Base-by-base conservation (phyloP, 2,329 filamentous ascomycete species). In the Talaromyces pinophilus region DNA sequence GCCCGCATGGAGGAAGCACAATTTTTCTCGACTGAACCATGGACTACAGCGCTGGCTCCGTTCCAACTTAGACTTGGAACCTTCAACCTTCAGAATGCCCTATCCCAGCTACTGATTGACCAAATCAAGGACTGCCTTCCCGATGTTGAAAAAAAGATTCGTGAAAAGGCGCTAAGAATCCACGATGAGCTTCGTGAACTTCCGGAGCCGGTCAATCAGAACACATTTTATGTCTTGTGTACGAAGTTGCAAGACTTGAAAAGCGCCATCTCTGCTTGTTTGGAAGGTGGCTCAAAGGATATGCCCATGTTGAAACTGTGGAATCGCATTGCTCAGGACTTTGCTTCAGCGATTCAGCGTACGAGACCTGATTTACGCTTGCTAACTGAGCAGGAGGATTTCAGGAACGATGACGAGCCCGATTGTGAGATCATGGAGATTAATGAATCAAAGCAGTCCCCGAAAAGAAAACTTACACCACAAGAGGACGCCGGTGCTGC, bases 171-270 rank as follows among this genome's bases (percentile, higher is more conserved):
- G 0, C 68, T 76, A 0, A 74, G 81, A 0, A 86, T 93, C 1
- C 80, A 86, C 1, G 70, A 72, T 0, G 79, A 90, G 65, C 82
- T 96, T 0, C 69, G 74, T 0, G 78, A 77, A 0, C 83, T 93
- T 0, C 91, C 91, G 0, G 89, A 92, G 44, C 84, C 91, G 0
- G 89, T 90, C 0, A 77, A 77, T 0, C 77, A 81, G 0, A 91
- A 92, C 52, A 85, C 92, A 0, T 84, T 88, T n/a, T 81, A 88
- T 0, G 86, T 88, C 10, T 83, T 96, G 0, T 84, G 84, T 22
- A 83, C 84, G 1, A 85, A 87, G 11, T 74, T 94, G 0, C 80
- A 82, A 13, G 79, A 79, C 0, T 88, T 94, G 67, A 83, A 85
- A 0, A 78, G 81, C 0, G 73, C 81, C 0, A 81, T 92, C 0